Conservation (phyloP, 306 rosid species). For the Malus sylvestris region DNA sequence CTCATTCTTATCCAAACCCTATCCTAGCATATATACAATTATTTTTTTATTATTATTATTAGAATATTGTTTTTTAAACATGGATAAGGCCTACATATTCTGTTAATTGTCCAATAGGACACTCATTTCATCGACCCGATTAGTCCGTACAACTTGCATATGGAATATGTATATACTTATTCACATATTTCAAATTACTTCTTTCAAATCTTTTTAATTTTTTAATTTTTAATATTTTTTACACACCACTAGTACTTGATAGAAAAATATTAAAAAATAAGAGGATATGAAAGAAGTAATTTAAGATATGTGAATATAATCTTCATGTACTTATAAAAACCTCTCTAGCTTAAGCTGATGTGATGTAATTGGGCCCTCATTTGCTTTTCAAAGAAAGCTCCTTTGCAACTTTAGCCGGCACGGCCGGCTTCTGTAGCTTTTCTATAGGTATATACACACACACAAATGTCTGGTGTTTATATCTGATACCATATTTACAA, state of each 20-base stretch:
- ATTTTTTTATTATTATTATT: not conserved
- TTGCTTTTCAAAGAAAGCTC: constrained; percentile 1
- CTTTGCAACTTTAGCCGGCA: not conserved
- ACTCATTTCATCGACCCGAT: not conserved
- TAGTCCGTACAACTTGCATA: not conserved
- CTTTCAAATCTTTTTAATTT: too few species aligned
- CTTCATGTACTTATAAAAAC: not conserved
- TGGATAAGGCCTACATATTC: not conserved
- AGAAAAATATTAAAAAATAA: too few species aligned
- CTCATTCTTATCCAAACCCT: constrained; percentile 14
- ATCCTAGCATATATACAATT: not conserved
- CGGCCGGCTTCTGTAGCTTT: not conserved
- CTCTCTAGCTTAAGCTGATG: not conserved
- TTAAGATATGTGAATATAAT: too few species aligned
- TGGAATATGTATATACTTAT: not conserved
- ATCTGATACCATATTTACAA: not conserved
- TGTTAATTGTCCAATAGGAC: not conserved
- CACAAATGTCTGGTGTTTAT: not conserved
- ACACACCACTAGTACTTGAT: too few species aligned
- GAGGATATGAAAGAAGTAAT: too few species aligned
- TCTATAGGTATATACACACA: not conserved
- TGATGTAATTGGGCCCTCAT: not conserved
- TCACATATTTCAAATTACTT: too few species aligned
- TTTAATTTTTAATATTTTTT: too few species aligned
- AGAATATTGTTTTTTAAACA: not conserved